Conservation (phyloP, 2,329 filamentous ascomycete species). For the Ophiostoma sp. region DNA sequence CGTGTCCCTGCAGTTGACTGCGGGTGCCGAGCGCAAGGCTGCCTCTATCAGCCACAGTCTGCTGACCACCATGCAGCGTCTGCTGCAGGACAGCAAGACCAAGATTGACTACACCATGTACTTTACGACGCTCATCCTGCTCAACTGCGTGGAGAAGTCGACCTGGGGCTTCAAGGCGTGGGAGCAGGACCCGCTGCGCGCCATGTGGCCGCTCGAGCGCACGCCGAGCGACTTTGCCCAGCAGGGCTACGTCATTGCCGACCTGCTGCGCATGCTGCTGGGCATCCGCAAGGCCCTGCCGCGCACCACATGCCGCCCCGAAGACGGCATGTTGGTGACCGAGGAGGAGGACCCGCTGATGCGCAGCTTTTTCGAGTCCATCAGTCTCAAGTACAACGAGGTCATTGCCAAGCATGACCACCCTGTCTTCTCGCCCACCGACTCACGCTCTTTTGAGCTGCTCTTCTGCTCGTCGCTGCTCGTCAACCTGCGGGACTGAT, state of each 20-base stretch:
- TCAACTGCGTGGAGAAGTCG: conserved; percentile 62
- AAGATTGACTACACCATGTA: conserved; percentile 58
- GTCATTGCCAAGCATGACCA: conserved; percentile 46
- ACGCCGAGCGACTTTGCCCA: conserved; percentile 53
- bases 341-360: conserved; percentile 44
- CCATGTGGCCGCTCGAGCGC: conserved; percentile 57
- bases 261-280: conserved; percentile 56
- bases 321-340: conserved; percentile 46
- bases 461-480: conserved; percentile 43
- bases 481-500: conserved; percentile 31
- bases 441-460: conserved; percentile 45
- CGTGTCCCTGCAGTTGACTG: conserved; percentile 59
- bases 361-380: conserved; percentile 49
- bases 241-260: conserved; percentile 55
- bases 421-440: conserved; percentile 47
- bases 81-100: conserved; percentile 56
- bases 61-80: conserved; percentile 56
- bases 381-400: conserved; percentile 49
- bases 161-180: conserved; percentile 65
- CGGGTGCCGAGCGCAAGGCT: conserved; percentile 59
- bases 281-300: conserved; percentile 57
- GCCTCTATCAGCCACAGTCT: conserved; percentile 54
- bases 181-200: conserved; percentile 57
- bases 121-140: conserved; percentile 55
- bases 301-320: conserved; percentile 42